phyloP scores from a whole-genome alignment of 768 basidiomycete genomes.

The Hericium rajendrae region DNA sequence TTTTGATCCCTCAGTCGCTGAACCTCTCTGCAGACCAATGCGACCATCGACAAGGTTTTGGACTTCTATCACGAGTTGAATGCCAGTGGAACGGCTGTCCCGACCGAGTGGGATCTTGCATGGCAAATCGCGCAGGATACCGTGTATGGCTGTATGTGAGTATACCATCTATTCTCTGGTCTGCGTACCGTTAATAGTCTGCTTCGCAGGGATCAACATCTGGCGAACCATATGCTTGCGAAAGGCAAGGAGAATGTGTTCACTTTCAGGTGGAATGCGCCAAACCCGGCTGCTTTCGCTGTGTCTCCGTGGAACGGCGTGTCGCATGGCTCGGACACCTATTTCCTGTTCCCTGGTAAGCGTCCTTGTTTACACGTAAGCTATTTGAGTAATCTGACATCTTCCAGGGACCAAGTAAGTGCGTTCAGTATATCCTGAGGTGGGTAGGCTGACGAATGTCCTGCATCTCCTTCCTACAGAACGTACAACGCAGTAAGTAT shows the following conservation, averaged over 20 bases:
- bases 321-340: neutral
- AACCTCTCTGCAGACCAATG: neutral
- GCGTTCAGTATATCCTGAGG: too few relatives aligned
- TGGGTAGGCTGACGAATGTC: too few relatives aligned
- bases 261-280: conserved; percentile 28
- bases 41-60: neutral
- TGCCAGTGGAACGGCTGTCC: neutral
- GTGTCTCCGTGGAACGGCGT: neutral
- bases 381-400: neutral
- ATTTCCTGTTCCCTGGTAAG: neutral
- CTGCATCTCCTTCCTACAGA: too few relatives aligned
- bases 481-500: too few relatives aligned
- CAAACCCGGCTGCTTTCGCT: neutral
- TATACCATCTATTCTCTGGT: neutral
- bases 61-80: neutral
- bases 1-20: neutral
- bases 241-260: conserved; percentile 35
- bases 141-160: neutral
- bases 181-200: too few relatives aligned
- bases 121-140: neutral
- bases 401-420: neutral
- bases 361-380: neutral
- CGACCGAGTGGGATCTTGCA: neutral
- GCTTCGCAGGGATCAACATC: conserved; percentile 24
- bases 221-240: conserved; percentile 31